Base-by-base conservation (phyloP, 2,329 filamentous ascomycete genomes). In the Fusarium xylarioides region DNA sequence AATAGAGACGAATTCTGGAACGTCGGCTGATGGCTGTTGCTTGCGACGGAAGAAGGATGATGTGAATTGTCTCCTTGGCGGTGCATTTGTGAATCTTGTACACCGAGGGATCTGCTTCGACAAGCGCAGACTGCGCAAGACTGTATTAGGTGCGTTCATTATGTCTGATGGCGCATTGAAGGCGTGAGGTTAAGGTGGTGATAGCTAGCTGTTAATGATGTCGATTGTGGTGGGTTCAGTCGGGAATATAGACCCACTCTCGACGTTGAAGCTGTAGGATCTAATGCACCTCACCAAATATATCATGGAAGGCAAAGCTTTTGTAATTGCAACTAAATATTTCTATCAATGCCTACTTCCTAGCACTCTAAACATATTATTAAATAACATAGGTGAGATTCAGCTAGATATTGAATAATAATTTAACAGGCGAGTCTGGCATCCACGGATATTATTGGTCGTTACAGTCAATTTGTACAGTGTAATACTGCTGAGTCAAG, bases 1-100 rank as follows among this genome's bases (percentile, higher is more conserved):
- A 73, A 97, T 91, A 12, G 95, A 97, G 67, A 90, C 88, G 85
- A 97, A 98, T 79, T 88, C 88, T 4, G 93, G 92, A 79, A 95
- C 89, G 78, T 97, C 94, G 76, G 88, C 92, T 37, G 90, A 54
- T 43, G 70, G 88, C 73, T 89, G 87, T 49, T 76, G 77, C 50
- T 70, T 73, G 66, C 68, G 75, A 46, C 70, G 75, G 28, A 74
- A 64, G 63, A 61, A 44, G 23, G 74, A 74, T 12, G 64, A 66
- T 50, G 70, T 74, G 40, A 77, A 76, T 42, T 63, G 64, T 55
- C 64, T 73, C 32, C 28, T 57, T 21, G 70, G 63, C 2, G 72
- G 66, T 21, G 61, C 34, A n/a, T 63, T 64, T 35, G 52, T 16
- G 30, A 73, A 11, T n/a, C 68, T 68, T 53, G 60, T 55, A 15